phyloP scores from a whole-genome alignment of 768 basidiomycete species.

The Leccinum longicurvipes region DNA sequence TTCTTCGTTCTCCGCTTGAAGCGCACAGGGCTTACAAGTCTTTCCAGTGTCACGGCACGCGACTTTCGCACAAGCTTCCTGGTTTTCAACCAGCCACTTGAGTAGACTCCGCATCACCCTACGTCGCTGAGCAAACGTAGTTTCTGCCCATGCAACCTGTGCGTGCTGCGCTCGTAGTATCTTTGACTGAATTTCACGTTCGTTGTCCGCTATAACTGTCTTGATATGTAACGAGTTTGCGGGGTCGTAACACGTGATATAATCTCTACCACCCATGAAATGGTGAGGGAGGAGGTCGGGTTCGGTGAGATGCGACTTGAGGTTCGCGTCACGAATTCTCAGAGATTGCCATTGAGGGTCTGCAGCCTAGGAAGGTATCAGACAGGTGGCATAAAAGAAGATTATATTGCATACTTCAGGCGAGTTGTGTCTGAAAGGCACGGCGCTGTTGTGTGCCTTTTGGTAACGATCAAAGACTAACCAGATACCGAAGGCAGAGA shows the following conservation, averaged over 20 bases:
- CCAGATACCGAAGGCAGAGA: conserved; percentile 78
- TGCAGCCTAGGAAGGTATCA: conserved; percentile 43
- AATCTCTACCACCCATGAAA: conserved; percentile 48
- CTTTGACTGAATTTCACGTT: conserved; percentile 67
- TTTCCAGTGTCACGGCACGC: conserved; percentile 95
- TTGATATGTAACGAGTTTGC: conserved; percentile 79
- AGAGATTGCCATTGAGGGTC: conserved; percentile 56
- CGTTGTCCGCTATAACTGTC: conserved; percentile 74
- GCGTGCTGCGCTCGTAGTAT: conserved; percentile 63
- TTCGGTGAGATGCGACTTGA: conserved; percentile 63
- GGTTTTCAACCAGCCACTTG: conserved; percentile 91
- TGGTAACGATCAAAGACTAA: conserved; percentile 74
- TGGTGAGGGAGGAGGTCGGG: conserved; percentile 51
- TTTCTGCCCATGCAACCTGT: conserved; percentile 69
- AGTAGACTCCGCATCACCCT: conserved; percentile 83
- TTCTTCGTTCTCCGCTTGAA: neutral
- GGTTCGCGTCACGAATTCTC: conserved; percentile 52
- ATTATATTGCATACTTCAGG: conserved; percentile 50
- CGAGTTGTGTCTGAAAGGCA: conserved; percentile 56
- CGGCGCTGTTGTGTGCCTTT: conserved; percentile 67
- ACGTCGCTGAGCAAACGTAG: conserved; percentile 74
- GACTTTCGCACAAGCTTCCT: conserved; percentile 80
- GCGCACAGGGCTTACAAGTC: conserved; percentile 57
- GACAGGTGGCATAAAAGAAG: conserved; percentile 1
- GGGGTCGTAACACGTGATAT: conserved; percentile 92